Base-by-base conservation (phyloP, 371 early-diverging fungal species). In the Actinomucor elegans region DNA sequence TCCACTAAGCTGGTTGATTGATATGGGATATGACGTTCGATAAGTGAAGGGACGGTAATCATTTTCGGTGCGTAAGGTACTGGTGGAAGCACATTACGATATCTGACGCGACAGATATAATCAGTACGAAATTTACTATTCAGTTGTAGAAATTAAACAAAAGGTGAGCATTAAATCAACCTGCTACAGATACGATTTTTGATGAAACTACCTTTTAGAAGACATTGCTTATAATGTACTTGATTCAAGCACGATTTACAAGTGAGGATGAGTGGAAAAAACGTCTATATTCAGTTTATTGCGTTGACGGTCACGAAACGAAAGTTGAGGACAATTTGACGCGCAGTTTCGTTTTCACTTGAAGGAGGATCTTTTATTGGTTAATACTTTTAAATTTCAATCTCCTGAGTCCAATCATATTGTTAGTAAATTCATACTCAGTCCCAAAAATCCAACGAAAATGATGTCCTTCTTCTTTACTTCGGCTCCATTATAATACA, bases 61-160 rank as follows among this genome's bases (percentile, higher is more conserved):
- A 94, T 83, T 61, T 94, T 94, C 21, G 93, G 92, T 48, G 85
- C 84, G 59, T 90, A 90, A 0, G 93, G 92, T n/a, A 87, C 73
- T 12, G 79, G 71, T 8, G 94, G 94, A 6, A 93, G 78, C n/a
- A 75, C 75, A 73, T 92, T 93, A 24, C 80, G 75, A 67, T 89
- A 92, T 24, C 84, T 78, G 31, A 87, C 81, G 52, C 80, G 83
- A 77, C 88, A 92, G 17, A 88, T 73, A 61, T 90, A 93, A 69
- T 92, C 92, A 31, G 80, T 73, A 36, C 92, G 90, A 35, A 83
- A 71, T 61, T 75, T 82, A 61, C 81, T 86, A 43, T 17, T 11
- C 11, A 27, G 36, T 10, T 20, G 20, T 24, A 26, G 17, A n/a
- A n/a, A n/a, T n/a, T n/a, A n/a, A n/a, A n/a, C n/a, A n/a, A n/a